Evolutionary conservation across 768 basidiomycete genomes (phyloP), one percentile per base, ranked within the genome.

Genomic region (Kwoniella sp.): DNA sequence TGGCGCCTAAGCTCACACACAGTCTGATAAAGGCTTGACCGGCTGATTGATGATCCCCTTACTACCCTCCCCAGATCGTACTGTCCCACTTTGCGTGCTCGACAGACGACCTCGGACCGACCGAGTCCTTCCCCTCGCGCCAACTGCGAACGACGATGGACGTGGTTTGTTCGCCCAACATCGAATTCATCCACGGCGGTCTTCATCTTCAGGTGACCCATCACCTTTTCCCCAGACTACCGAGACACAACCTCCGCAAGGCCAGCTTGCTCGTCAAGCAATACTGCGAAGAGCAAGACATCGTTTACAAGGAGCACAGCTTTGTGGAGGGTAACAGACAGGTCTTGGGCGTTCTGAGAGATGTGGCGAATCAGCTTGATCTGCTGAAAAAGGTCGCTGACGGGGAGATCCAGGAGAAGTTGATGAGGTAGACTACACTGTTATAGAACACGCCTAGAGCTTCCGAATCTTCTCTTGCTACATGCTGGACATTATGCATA

Each of bases 131-230:
- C 83, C 86, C 90, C 2, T 89, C 92, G 72, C 89, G 96, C 17
- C 96, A 99, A 80, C 83, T 99, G 73, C 90, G 96, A 54, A 99
- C 96, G n/a, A 98, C 96, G 0, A 90, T 91, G 51, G 96, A 99
- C 80, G 92, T 99, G 47, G 86, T 91, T 66, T 98, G 96, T 81
- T 86, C 88, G 1, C 84, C 88, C 0, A 86, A 87, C 31, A 85
- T 97, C 71, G 90, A 86, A 57, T 97, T 93, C 76, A 82, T 99
- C 34, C 96, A 99, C 75, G 96, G 96, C 12, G 96, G 96, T n/a
- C 86, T 99, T 22, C 92, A 99, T 73, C 87, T 98, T 13, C 96
- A 99, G 81, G 92, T 97, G 48, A 93, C 95, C 1, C 96, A 99
- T 73, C 94, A 97, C 80, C 85, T 98, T 64, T 97, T 97, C 83